Conservation (phyloP, 2,329 filamentous ascomycete species). For the Cladophialophora immunda region DNA sequence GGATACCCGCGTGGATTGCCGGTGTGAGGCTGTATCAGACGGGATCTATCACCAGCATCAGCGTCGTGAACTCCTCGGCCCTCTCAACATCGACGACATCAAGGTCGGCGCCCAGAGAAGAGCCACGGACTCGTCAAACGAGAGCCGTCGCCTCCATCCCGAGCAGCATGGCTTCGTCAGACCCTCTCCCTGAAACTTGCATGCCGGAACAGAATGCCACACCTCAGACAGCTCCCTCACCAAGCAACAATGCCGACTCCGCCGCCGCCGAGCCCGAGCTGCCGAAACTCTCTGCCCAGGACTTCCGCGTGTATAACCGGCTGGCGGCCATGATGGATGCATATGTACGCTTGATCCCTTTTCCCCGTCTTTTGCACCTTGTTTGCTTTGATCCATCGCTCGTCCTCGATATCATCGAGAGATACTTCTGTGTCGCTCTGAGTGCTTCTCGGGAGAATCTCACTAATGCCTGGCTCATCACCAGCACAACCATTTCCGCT, state of each 20-base stretch:
- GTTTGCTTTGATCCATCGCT: constrained; percentile 9
- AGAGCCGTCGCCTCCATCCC: not conserved
- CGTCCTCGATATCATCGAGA: constrained; percentile 16
- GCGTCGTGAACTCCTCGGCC: not conserved
- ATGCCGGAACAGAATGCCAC: not conserved
- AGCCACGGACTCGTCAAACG: not conserved
- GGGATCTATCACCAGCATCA: not conserved
- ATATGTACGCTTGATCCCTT: constrained; percentile 63
- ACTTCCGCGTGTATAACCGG: constrained; percentile 63
- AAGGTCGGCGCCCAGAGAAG: too few relatives aligned
- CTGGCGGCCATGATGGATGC: constrained; percentile 55
- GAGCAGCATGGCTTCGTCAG: constrained; percentile 11
- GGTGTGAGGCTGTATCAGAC: not conserved
- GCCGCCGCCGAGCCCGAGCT: constrained; percentile 48
- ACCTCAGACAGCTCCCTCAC: not conserved
- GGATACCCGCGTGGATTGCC: not conserved
- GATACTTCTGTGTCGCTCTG: not conserved
- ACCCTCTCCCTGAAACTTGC: not conserved
- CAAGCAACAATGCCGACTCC: not conserved
- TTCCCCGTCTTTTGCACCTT: not conserved
- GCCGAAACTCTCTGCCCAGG: constrained; percentile 70
- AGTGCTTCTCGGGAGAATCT: not conserved
- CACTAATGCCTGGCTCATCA: not conserved
- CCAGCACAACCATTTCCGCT: constrained; percentile 79
- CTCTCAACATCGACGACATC: not conserved